These are phyloP conservation scores for Wickerhamomyces sp. DNA, from an alignment of 1,139 yeast species.

Conservation along the genomic window DNA sequence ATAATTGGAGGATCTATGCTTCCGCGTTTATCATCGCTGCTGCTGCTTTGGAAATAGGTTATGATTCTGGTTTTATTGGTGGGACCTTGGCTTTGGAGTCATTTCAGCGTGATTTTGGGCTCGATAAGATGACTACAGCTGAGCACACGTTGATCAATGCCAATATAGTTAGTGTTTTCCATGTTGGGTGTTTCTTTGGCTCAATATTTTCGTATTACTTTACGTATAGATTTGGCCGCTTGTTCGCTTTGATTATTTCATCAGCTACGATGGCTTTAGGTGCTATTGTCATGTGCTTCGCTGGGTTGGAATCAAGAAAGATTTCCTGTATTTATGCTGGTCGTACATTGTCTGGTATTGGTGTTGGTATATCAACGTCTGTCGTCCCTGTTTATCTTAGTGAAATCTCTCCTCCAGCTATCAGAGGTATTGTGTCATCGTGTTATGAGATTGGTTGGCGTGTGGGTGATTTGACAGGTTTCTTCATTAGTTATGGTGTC, in stretches of 20 bases:
- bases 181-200: constrained; percentile 37
- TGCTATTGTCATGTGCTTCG: constrained; percentile 38
- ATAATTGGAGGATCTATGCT: constrained; percentile 23
- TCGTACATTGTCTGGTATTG: constrained; percentile 31
- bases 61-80: constrained; percentile 42
- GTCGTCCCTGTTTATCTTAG: constrained; percentile 34
- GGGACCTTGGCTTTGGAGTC: constrained; percentile 34
- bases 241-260: constrained; percentile 33
- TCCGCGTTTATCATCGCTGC: constrained; percentile 31
- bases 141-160: constrained; percentile 20
- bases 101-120: constrained; percentile 34
- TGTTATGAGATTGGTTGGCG: constrained; percentile 50
- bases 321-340: constrained; percentile 32
- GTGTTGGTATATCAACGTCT: constrained; percentile 34
- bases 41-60: constrained; percentile 36
- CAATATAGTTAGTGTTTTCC: constrained; percentile 33
- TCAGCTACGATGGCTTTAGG: constrained; percentile 41
- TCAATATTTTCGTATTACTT: constrained; percentile 40
- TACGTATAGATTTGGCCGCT: constrained; percentile 38
- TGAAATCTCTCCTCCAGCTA: constrained; percentile 32
- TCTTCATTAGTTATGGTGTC: constrained; percentile 40
- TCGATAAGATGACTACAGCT: constrained; percentile 23
- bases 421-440: constrained; percentile 50
- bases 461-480: constrained; percentile 46
- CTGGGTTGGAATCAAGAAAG: constrained; percentile 1